A percentile compares a stretch with the other conserved stretches of the same genome.
Conservation (phyloP, 2,329 filamentous ascomycete genomes). For the Neodidymelliopsis sp. region DNA sequence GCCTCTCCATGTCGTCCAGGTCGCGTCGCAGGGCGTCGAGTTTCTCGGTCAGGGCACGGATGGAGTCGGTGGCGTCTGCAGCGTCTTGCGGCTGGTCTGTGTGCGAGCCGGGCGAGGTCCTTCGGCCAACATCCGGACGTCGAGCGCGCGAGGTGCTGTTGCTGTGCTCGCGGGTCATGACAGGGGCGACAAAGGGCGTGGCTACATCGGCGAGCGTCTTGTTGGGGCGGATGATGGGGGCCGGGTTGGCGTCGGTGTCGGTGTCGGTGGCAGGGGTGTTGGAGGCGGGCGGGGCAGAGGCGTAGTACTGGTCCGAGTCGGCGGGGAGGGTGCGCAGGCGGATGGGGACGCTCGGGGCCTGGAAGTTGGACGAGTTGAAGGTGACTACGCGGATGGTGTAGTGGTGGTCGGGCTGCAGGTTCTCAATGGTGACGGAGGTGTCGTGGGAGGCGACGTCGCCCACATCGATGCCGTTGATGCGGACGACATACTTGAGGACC, state of each 20-base stretch:
- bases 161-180: conserved; percentile 71
- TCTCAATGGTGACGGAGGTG: conserved; percentile 89
- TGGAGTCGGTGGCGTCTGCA: conserved; percentile 48
- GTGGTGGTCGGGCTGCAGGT: conserved; percentile 83
- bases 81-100: conserved; percentile 42
- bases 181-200: conserved; percentile 66
- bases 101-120: conserved; percentile 75
- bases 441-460: conserved; percentile 84
- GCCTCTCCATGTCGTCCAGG: conserved; percentile 77
- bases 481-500: conserved; percentile 87
- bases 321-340: conserved; percentile 74
- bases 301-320: conserved; percentile 54
- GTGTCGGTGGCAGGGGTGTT: conserved; percentile 38
- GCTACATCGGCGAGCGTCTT: conserved; percentile 66
- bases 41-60: conserved; percentile 81
- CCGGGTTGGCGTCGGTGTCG: conserved; percentile 57
- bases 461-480: conserved; percentile 92
- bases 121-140: conserved; percentile 74
- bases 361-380: conserved; percentile 89
- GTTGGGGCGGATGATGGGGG: conserved; percentile 61
- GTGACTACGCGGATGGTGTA: conserved; percentile 95
- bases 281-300: conserved; percentile 55
- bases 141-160: conserved; percentile 61
- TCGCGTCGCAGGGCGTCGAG: conserved; percentile 83
- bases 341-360: conserved; percentile 85